Conservation (phyloP, 2,329 filamentous ascomycete species). For the Paramyrothecium roridum region DNA sequence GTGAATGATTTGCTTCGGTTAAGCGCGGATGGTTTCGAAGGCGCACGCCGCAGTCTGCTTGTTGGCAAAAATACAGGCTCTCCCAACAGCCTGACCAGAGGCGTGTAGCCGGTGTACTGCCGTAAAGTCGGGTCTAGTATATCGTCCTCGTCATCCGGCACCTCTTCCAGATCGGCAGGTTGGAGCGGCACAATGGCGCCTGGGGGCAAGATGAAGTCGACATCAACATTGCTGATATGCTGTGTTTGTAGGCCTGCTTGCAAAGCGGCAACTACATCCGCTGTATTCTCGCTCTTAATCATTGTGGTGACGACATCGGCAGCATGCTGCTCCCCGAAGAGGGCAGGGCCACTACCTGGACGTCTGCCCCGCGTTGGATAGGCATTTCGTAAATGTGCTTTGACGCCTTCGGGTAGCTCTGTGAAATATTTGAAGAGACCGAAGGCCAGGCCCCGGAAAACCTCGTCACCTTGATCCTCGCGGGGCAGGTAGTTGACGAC, state of each 20-base stretch:
- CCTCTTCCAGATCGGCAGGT: conserved; percentile 55
- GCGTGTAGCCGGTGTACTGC: conserved; percentile 75
- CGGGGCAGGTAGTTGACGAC: conserved; percentile 87
- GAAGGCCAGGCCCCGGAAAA: conserved; percentile 87
- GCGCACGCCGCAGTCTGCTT: conserved; percentile 76
- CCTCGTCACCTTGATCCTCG: conserved; percentile 92
- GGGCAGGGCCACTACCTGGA: conserved; percentile 60
- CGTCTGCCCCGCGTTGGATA: conserved; percentile 54
- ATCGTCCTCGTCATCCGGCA: conserved; percentile 62
- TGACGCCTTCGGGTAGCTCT: conserved; percentile 77
- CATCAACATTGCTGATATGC: conserved; percentile 77
- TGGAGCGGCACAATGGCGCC: conserved; percentile 69
- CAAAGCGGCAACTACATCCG: conserved; percentile 70
- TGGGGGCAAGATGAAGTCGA: conserved; percentile 81
- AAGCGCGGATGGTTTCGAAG: conserved; percentile 79
- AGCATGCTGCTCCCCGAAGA: conserved; percentile 91
- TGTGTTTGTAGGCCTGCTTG: conserved; percentile 76
- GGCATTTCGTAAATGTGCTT: conserved; percentile 62
- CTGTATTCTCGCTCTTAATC: conserved; percentile 73
- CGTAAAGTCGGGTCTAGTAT: conserved; percentile 60
- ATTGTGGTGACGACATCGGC: conserved; percentile 85
- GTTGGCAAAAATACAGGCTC: conserved; percentile 86
- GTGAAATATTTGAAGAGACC: conserved; percentile 91
- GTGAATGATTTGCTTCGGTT: conserved; percentile 76
- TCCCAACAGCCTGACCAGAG: conserved; percentile 75